Conservation (phyloP, 169 alveolate genomes). For the Hammondia hammondi region DNA sequence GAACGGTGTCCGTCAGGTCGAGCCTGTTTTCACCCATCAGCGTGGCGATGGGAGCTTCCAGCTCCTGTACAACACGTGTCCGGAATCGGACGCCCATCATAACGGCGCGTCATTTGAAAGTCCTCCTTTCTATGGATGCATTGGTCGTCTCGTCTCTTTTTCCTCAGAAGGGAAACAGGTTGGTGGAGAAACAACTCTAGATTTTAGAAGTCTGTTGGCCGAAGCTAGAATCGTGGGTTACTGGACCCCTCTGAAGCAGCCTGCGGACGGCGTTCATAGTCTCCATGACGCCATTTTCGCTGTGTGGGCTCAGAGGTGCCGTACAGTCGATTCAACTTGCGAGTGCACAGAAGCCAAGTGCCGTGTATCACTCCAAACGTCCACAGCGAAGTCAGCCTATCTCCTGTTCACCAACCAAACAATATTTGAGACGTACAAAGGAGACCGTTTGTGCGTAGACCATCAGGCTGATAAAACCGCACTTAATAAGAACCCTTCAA, state of each 20-base stretch:
- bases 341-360: neutral
- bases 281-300: neutral
- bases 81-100: neutral
- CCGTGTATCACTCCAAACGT: neutral
- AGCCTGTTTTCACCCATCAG: neutral
- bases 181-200: conserved; percentile 28
- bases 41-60: conserved; percentile 30
- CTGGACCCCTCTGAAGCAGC: conserved; percentile 12
- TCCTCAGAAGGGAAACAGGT: neutral
- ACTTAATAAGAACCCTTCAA: neutral
- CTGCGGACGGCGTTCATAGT: neutral
- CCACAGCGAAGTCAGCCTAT: neutral
- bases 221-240: conserved; percentile 25
- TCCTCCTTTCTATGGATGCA: conserved; percentile 10
- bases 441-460: neutral
- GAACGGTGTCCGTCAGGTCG: neutral
- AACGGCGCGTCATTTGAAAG: neutral
- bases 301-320: conserved; percentile 35
- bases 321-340: neutral
- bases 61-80: conserved; percentile 34
- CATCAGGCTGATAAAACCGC: neutral
- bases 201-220: neutral
- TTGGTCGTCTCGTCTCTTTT: conserved; percentile 10
- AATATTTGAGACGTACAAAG: neutral
- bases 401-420: neutral